These are phyloP conservation scores for Balansia obtecta DNA, from an alignment of 2,329 filamentous ascomycete species.

Conservation along the genomic window DNA sequence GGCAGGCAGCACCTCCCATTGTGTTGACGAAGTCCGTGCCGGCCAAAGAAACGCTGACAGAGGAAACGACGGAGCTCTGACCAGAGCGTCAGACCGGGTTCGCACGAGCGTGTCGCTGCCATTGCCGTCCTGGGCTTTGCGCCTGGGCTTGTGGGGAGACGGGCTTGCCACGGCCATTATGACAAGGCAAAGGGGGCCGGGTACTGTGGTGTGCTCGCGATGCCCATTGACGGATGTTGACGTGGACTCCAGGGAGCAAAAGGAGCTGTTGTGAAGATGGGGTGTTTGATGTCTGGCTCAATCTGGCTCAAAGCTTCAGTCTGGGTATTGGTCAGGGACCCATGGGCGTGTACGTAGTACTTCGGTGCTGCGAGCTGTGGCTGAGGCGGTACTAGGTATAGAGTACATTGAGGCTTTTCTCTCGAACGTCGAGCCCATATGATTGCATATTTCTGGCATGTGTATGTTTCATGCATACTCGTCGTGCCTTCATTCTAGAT, in stretches of 20 bases:
- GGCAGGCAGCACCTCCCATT: conserved; percentile 85
- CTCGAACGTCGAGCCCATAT: too few species aligned
- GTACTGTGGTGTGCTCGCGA: not conserved
- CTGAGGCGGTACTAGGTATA: too few species aligned
- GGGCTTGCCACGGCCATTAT: conserved; percentile 37
- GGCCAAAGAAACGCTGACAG: conserved; percentile 93
- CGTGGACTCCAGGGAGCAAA: conserved; percentile 1
- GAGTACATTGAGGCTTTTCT: too few species aligned
- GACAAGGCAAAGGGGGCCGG: conserved; percentile 5
- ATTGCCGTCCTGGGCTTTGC: conserved; percentile 36
- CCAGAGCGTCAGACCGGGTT: conserved; percentile 28
- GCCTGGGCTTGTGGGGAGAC: conserved; percentile 47
- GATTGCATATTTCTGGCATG: too few species aligned
- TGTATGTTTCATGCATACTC: too few species aligned
- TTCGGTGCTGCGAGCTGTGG: too few species aligned
- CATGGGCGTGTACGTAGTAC: not conserved
- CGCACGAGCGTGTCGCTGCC: conserved; percentile 22
- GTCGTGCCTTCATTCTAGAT: too few species aligned
- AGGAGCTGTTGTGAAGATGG: not conserved
- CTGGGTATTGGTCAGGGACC: not conserved
- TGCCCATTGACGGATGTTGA: not conserved
- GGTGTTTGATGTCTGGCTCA: too few species aligned
- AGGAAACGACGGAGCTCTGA: conserved; percentile 64
- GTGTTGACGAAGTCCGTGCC: conserved; percentile 66
- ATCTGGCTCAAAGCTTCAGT: too few species aligned